These are phyloP conservation scores for Calonectria montana DNA, from an alignment of 2,329 filamentous ascomycete genomes.

Conservation along the genomic window DNA sequence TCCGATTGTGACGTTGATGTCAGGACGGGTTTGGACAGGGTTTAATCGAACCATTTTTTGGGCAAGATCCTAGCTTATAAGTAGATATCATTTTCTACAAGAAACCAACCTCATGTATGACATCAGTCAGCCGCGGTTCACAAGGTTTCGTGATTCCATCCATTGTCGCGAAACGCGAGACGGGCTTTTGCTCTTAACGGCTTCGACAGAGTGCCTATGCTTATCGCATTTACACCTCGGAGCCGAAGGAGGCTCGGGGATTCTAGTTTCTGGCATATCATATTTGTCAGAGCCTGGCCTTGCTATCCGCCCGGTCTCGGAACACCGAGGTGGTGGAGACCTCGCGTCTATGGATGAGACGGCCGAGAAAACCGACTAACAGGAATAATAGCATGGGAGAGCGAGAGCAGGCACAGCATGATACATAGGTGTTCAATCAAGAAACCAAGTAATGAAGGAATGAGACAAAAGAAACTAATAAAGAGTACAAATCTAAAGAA, in stretches of 20 bases:
- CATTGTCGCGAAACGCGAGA: background rate
- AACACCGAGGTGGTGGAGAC: constrained; percentile 21
- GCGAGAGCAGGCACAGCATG: too few species aligned
- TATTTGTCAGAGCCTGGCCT: background rate
- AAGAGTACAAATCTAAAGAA: too few species aligned
- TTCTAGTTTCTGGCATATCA: background rate
- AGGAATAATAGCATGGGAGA: background rate
- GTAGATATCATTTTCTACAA: background rate
- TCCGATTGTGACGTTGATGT: background rate
- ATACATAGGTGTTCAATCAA: too few species aligned
- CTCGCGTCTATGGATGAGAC: background rate
- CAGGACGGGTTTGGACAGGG: background rate
- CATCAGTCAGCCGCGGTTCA: background rate
- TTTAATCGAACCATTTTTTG: background rate
- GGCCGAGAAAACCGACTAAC: constrained; percentile 16
- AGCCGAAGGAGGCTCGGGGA: constrained; percentile 14
- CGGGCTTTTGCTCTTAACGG: background rate
- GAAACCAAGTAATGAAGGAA: too few species aligned
- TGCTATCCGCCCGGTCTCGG: constrained; percentile 10
- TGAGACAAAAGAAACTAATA: too few species aligned
- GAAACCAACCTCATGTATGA: background rate
- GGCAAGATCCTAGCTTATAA: background rate
- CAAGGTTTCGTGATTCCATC: background rate
- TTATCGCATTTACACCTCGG: constrained; percentile 7
- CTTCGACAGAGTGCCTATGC: background rate